phyloP scores from a whole-genome alignment of 129 eudicot genomes.

The Pittosporum tobira region DNA sequence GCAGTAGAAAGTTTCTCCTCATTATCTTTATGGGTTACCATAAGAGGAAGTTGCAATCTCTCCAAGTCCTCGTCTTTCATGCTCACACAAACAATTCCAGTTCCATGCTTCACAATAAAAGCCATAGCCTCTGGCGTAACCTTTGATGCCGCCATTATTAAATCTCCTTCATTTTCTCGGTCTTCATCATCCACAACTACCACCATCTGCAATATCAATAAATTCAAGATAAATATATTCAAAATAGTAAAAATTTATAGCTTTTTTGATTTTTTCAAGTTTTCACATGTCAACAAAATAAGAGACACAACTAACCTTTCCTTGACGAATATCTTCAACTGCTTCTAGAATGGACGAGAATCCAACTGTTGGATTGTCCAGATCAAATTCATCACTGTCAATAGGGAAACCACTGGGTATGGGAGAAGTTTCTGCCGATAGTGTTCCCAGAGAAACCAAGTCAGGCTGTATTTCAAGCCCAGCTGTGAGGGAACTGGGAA shows the following conservation, averaged over 20 bases:
- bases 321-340: constrained; percentile 75
- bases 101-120: constrained; percentile 79
- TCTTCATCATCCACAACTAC: constrained; percentile 92
- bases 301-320: constrained; percentile 48
- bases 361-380: constrained; percentile 58
- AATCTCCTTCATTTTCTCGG: constrained; percentile 82
- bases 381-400: constrained; percentile 42
- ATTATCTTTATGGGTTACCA: constrained; percentile 65
- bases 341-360: constrained; percentile 69
- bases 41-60: constrained; percentile 68
- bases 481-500: constrained; percentile 23
- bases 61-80: constrained; percentile 77
- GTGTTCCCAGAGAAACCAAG: constrained; percentile 44
- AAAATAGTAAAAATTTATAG: no score
- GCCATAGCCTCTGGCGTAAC: constrained; percentile 79
- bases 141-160: constrained; percentile 68
- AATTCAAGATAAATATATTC: no score
- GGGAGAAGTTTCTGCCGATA: constrained; percentile 47
- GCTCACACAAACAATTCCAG: constrained; percentile 89
- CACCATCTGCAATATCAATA: constrained; percentile 50
- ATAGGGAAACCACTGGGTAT: constrained; percentile 28
- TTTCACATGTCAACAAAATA: no score
- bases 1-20: constrained; percentile 81
- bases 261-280: no score
- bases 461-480: constrained; percentile 53